These are phyloP conservation scores for Clavispora carvajalis DNA, from an alignment of 805 yeast genomes.

Conservation along the genomic window DNA sequence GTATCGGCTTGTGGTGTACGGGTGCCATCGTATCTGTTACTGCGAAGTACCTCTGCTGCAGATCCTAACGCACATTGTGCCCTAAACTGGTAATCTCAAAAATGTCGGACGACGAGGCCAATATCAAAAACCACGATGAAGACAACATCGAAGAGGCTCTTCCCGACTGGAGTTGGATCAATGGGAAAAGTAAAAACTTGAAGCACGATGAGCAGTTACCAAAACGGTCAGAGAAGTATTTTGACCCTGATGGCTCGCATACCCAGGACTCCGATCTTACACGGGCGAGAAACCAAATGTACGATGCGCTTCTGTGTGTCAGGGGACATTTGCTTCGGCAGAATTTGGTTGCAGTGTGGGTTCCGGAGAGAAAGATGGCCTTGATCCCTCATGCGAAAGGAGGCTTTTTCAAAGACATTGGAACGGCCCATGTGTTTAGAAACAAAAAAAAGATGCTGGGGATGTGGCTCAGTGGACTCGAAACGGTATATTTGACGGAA, in stretches of 20 bases:
- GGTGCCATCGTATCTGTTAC: no score
- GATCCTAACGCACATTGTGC: no score
- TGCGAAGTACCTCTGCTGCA: no score
- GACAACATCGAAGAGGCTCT: conserved; percentile 38
- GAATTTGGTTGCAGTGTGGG: conserved; percentile 47
- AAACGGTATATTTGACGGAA: conserved; percentile 71
- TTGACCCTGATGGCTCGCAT: conserved; percentile 72
- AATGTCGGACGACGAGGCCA: conserved; percentile 11
- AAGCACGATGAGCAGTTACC: conserved; percentile 38
- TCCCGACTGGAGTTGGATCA: conserved; percentile 48
- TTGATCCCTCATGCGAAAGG: conserved; percentile 56
- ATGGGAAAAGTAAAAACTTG: conserved; percentile 1
- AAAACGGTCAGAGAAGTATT: conserved; percentile 80
- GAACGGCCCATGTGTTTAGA: conserved; percentile 36
- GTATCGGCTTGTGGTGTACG: neutral
- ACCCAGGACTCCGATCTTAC: conserved; percentile 45
- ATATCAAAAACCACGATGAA: conserved; percentile 3
- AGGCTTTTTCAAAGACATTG: conserved; percentile 67
- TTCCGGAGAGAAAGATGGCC: conserved; percentile 20
- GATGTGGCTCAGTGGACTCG: conserved; percentile 57
- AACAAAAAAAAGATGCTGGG: conserved; percentile 16
- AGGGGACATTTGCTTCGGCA: conserved; percentile 49
- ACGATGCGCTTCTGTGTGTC: conserved; percentile 48
- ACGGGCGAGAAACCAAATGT: conserved; percentile 66
- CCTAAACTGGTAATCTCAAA: no score